Conservation (phyloP, 371 early-diverging fungal species). For the Lichtheimia ramosa region DNA sequence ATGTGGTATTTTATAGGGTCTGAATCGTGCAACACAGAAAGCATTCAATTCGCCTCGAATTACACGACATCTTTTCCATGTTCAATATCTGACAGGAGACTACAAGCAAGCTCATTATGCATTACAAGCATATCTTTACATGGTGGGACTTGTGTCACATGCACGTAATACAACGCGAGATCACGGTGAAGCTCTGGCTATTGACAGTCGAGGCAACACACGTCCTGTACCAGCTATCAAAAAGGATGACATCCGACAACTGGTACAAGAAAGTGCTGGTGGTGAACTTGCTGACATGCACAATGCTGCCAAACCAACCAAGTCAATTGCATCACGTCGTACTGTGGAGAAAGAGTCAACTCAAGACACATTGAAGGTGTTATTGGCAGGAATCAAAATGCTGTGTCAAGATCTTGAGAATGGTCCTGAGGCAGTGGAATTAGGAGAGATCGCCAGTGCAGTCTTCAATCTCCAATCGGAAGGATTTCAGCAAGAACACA, state of each 20-base stretch:
- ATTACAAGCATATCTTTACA: slow-evolving; percentile 59
- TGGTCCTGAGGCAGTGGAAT: slow-evolving; percentile 45
- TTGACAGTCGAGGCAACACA: slow-evolving; percentile 9
- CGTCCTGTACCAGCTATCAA: slow-evolving; percentile 4
- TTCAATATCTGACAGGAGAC: slow-evolving; percentile 63
- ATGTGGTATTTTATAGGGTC: slow-evolving; percentile 27
- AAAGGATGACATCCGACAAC: slow-evolving; percentile 1
- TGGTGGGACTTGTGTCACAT: slow-evolving; percentile 47
- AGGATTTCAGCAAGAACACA: slow-evolving; percentile 13
- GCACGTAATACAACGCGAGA: slow-evolving; percentile 27
- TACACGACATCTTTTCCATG: slow-evolving; percentile 63
- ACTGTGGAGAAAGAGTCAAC: slow-evolving; percentile 28
- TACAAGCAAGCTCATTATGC: slow-evolving; percentile 76
- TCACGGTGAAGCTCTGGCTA: slow-evolving; percentile 33
- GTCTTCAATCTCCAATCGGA: slow-evolving; percentile 19
- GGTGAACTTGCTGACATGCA: slow-evolving; percentile 1
- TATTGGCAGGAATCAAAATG: slow-evolving; percentile 50
- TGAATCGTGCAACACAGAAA: slow-evolving; percentile 65
- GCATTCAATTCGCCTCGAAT: slow-evolving; percentile 77
- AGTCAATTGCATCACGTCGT: slow-evolving; percentile 27
- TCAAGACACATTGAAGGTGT: slow-evolving; percentile 37
- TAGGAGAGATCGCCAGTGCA: slow-evolving; percentile 43
- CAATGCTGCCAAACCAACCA: neutral
- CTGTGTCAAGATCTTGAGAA: slow-evolving; percentile 48
- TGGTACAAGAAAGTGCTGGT: slow-evolving; percentile 3